Evolutionary conservation across 371 early-diverging fungal genomes (phyloP).

Genomic region (Racocetra persica): DNA sequence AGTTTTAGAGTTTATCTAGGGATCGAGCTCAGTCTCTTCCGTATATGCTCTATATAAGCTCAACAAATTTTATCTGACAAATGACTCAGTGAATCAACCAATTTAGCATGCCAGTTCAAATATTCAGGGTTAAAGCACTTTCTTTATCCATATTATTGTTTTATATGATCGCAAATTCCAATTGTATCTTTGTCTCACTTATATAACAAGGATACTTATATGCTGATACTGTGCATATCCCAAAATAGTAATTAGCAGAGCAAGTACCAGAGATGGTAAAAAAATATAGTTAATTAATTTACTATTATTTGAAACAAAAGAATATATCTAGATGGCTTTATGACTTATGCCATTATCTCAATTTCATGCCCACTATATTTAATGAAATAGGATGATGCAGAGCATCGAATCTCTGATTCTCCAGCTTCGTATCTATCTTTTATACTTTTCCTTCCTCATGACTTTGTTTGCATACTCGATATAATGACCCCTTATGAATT

Average conservation of each 20-base stretch:
- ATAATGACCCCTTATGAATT: constrained; percentile 20
- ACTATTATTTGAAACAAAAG: neutral
- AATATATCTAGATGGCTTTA: neutral
- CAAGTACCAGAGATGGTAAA: too few relatives aligned
- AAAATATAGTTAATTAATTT: constrained; percentile 4
- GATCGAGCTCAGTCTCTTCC: too few relatives aligned
- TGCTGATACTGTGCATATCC: neutral
- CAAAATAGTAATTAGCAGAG: constrained; percentile 6
- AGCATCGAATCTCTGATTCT: too few relatives aligned
- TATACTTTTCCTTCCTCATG: constrained; percentile 30
- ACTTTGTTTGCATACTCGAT: constrained; percentile 16
- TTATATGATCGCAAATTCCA: neutral
- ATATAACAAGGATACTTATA: too few relatives aligned
- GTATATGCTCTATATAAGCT: constrained; percentile 38
- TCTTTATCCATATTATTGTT: neutral
- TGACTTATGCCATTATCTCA: constrained; percentile 18
- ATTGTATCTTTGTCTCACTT: too few relatives aligned
- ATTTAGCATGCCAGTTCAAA: too few relatives aligned
- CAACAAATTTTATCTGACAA: too few relatives aligned
- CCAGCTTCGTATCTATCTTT: constrained; percentile 14
- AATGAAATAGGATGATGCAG: constrained; percentile 22
- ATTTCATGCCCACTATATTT: constrained; percentile 32
- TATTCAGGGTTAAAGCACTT: too few relatives aligned
- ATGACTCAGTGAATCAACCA: too few relatives aligned
- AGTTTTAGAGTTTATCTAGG: too few relatives aligned